Base-by-base conservation (phyloP, 1,284 basidiomycete genomes). In the Heterobasidion parviporum region DNA sequence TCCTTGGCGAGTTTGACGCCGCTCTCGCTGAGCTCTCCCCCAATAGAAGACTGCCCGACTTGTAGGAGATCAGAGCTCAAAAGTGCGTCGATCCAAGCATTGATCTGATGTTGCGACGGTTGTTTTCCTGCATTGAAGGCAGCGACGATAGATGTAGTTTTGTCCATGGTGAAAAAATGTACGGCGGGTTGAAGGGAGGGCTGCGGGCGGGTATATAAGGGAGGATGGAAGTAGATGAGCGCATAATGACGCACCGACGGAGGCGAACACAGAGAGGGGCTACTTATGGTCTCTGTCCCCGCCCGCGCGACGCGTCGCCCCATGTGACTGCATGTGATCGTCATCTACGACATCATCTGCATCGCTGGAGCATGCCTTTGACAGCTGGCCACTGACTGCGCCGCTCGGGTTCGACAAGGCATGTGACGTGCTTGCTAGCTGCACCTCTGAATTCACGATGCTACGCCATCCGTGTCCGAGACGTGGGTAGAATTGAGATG, bases 111-210 rank as follows among this genome's bases (percentile, higher is more conserved):
- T 20, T 83, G 81, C 1, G 73, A 75, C 14, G 84, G 84, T 10
- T 85, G 70, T 62, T 87, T 87, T 20, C 82, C 82, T 43, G 83
- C 83, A 59, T 80, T 75, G 63, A 87, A 68, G 15, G 84, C 84
- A 53, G 82, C 85, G 54, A 82, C 62, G 18, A 85, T 63, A 38
- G 81, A 80, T 18, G 82, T 72, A 47, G 74, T 60, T 67, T 79
- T 80, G 59, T 87, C 80, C 83, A 87, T 87, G 48, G 38, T 60
- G n/a, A 35, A 15, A 6, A 5, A 38, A 50, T 15, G 48, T 10
- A 26, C 14, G 14, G 15, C 48, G 16, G 32, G 6, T 3, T 18
- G 15, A 2, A 9, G 16, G 9, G 12, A 32, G 48, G 15, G 5
- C 2, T n/a, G 15, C 7, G 15, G 48, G 15, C 8, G 32, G 48